A percentile compares a stretch with the other conserved stretches of the same genome.
phyloP scores from a whole-genome alignment of 768 basidiomycete species.

The Xanthoconium purpureum region DNA sequence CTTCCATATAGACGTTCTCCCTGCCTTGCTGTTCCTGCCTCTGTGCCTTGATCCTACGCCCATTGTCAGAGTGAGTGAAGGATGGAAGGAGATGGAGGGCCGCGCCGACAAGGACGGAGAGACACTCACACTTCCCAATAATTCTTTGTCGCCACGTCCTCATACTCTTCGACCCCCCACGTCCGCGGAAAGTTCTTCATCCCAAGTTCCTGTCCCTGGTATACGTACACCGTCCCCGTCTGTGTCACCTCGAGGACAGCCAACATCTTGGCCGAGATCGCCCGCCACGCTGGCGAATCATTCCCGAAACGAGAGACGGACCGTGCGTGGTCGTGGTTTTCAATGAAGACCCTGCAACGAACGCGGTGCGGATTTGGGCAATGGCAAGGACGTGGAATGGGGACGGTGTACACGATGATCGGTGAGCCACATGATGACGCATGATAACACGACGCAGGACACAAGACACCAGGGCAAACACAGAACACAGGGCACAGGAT shows the following conservation, averaged over 20 bases:
- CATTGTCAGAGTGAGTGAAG: background rate
- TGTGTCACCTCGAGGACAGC: conserved; percentile 59
- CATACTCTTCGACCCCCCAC: conserved; percentile 74
- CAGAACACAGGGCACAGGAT: no score
- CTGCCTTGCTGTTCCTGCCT: conserved; percentile 32
- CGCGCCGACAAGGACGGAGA: background rate
- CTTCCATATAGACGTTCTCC: conserved; percentile 55
- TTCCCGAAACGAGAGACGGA: conserved; percentile 65
- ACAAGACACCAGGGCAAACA: no score
- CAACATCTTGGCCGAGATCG: conserved; percentile 60
- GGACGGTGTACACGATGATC: conserved; percentile 16
- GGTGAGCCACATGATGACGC: conserved; percentile 5
- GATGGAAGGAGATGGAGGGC: background rate
- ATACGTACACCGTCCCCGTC: conserved; percentile 67
- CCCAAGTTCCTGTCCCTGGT: conserved; percentile 74
- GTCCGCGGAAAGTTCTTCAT: conserved; percentile 57
- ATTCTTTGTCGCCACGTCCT: conserved; percentile 62
- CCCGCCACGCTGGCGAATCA: conserved; percentile 55
- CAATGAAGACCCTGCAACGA: conserved; percentile 47
- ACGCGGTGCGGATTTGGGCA: no score
- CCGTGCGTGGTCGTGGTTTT: conserved; percentile 69
- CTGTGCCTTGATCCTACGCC: conserved; percentile 38
- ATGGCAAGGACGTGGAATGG: background rate
- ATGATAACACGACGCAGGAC: background rate
- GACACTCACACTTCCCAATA: conserved; percentile 50